Evolutionary conservation across 139 green algal genomes (phyloP), one percentile per base, ranked within the genome.

Genomic region (Monoraphidium neglectum): DNA sequence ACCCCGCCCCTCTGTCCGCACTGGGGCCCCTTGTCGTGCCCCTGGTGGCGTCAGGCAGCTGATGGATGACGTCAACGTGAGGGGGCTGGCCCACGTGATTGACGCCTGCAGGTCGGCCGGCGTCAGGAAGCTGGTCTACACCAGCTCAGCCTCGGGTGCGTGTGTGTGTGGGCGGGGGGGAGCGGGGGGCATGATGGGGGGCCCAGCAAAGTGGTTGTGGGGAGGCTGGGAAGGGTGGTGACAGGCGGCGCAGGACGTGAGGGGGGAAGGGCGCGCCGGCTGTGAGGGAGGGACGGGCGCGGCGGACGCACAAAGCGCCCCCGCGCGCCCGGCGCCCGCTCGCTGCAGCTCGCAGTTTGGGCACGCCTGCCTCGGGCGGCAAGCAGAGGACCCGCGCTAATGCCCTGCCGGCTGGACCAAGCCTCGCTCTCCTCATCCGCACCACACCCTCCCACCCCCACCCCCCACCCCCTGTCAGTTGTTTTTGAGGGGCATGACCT

Each of bases 51-150:
- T 21, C 43, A 51, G 43, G 68, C 70, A 71, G 38, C 89, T 98
- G 3, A 97, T 98, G 92, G 54, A 89, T 32, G 77, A 74, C 5
- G 94, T 98, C 6, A 98, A 98, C 71, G 88, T 98, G 43, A 77
- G 88, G 36, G 94, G 94, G 73, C 97, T 94, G 1, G 62, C 72
- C 1, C 84, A 97, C 67, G 84, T 98, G 51, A 78, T 98, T 13
- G 78, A 89, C 1, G 92, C 89, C 1, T 96, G 89, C 81, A n/a
- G 84, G 28, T 66, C 77, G 21, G 53, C 26, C 3, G 73, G 72
- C 28, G 86, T 96, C 5, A 53, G 56, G 26, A 79, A 68, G 23
- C 79, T 96, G 30, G 84, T 96, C 13, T 95, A 92, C 83, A 97
- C 93, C 51, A 92, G 82, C 83, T 91, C 82, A 4, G 90, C 93